phyloP scores from a whole-genome alignment of 2,329 filamentous ascomycete species.

The Fusarium setosum region DNA sequence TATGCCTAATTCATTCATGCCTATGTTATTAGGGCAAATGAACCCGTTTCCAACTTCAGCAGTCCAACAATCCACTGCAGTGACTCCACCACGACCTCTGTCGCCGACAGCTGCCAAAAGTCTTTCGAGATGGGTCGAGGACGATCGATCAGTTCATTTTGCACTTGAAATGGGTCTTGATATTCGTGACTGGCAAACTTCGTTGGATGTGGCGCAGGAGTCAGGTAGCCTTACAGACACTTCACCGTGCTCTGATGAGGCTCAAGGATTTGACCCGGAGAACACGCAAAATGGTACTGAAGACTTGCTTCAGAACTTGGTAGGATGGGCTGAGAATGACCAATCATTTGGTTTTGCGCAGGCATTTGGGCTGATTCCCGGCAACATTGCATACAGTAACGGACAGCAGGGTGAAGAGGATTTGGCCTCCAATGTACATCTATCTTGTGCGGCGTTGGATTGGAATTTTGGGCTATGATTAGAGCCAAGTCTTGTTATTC shows the following conservation, averaged over 20 bases:
- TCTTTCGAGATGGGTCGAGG: slow-evolving; percentile 31
- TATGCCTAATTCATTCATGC: slow-evolving; percentile 8
- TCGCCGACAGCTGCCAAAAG: slow-evolving; percentile 14
- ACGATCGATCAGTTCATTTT: slow-evolving; percentile 25
- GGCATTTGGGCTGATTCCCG: slow-evolving; percentile 11
- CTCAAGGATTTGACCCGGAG: background rate
- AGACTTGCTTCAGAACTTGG: background rate
- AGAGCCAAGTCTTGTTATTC: too few relatives aligned
- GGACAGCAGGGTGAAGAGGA: background rate
- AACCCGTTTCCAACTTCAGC: too few relatives aligned
- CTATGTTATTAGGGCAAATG: slow-evolving; percentile 5
- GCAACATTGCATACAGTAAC: background rate
- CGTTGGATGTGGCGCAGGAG: background rate
- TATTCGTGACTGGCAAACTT: background rate
- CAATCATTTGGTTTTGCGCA: slow-evolving; percentile 23
- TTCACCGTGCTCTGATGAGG: background rate
- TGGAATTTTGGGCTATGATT: background rate
- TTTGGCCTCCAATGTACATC: background rate
- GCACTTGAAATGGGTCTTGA: slow-evolving; percentile 33
- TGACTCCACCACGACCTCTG: slow-evolving; percentile 7
- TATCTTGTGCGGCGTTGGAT: background rate
- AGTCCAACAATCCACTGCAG: too few relatives aligned
- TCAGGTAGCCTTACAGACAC: background rate
- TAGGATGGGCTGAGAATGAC: slow-evolving; percentile 24
- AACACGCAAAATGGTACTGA: background rate